phyloP scores from a whole-genome alignment of 305 asterid species.

The Solanum aculeatissimum region DNA sequence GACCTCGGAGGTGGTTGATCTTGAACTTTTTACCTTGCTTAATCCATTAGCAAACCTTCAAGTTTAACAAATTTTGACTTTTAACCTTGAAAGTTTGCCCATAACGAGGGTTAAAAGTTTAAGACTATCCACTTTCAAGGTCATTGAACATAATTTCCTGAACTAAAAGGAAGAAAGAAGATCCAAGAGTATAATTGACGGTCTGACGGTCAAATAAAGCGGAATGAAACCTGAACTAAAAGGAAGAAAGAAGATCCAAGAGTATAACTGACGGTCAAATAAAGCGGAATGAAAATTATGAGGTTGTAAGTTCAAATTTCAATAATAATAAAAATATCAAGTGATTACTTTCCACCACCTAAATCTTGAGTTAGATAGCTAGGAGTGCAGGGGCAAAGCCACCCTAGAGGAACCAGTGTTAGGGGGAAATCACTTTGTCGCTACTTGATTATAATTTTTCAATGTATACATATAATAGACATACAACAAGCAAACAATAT shows the following conservation, averaged over 20 bases:
- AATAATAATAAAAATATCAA: neutral
- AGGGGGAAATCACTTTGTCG: neutral
- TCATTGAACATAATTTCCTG: neutral
- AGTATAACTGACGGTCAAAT: neutral
- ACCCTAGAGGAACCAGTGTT: neutral
- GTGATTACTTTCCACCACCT: neutral
- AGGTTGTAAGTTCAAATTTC: neutral
- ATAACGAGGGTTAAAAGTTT: neutral
- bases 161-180: neutral
- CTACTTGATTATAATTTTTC: neutral
- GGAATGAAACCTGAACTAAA: neutral
- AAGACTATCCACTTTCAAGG: neutral
- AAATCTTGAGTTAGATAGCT: neutral
- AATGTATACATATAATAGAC: too few species aligned
- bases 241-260: neutral
- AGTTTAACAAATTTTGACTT: neutral
- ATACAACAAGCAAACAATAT: too few species aligned
- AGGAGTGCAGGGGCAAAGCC: neutral
- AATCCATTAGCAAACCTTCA: neutral
- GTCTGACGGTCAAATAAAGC: neutral
- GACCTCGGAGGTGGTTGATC: neutral
- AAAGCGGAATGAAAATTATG: fast-evolving
- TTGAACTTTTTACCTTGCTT: neutral
- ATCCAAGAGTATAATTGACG: neutral
- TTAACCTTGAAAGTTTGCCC: neutral